Percentiles rank a stretch among this genome's conserved stretches.
These are phyloP conservation scores for Simmondsia chinensis DNA, from an alignment of 148 eudicot genomes.

Conservation along the genomic window DNA sequence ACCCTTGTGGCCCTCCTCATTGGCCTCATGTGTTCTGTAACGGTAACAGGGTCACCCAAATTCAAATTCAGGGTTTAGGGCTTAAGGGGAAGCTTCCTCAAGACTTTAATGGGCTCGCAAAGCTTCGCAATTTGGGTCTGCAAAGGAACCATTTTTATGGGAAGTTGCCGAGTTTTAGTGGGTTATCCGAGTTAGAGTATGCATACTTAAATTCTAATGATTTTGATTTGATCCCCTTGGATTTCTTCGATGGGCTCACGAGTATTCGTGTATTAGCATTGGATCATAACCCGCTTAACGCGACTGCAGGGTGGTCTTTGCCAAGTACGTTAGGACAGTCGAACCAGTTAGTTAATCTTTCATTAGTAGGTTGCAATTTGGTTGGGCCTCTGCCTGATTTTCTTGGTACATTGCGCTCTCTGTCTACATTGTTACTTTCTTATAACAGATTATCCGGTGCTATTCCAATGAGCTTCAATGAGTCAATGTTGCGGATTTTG, in stretches of 20 bases:
- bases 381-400: conserved; percentile 56
- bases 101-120: conserved; percentile 43
- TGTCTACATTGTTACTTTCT: conserved; percentile 33
- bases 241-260: conserved; percentile 57
- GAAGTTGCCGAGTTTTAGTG: conserved; percentile 53
- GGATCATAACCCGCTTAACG: conserved; percentile 58
- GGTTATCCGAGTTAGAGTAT: conserved; percentile 47
- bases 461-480: conserved; percentile 38
- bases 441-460: conserved; percentile 36
- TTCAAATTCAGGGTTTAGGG: conserved; percentile 54
- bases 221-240: conserved; percentile 56
- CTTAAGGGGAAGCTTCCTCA: conserved; percentile 51
- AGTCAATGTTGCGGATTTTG: conserved; percentile 41
- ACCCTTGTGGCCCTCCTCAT: conserved; percentile 64
- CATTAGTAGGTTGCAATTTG: conserved; percentile 34
- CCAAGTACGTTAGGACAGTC: conserved; percentile 38
- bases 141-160: conserved; percentile 56
- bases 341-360: conserved; percentile 44
- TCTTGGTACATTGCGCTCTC: conserved; percentile 44
- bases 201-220: conserved; percentile 52
- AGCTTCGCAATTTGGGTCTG: conserved; percentile 50
- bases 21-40: conserved; percentile 63
- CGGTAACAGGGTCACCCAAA: conserved; percentile 52
- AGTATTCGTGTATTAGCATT: conserved; percentile 43
- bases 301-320: conserved; percentile 52